Base-by-base conservation (phyloP, 1,139 yeast species). In the Yamadazyma friedrichii region DNA sequence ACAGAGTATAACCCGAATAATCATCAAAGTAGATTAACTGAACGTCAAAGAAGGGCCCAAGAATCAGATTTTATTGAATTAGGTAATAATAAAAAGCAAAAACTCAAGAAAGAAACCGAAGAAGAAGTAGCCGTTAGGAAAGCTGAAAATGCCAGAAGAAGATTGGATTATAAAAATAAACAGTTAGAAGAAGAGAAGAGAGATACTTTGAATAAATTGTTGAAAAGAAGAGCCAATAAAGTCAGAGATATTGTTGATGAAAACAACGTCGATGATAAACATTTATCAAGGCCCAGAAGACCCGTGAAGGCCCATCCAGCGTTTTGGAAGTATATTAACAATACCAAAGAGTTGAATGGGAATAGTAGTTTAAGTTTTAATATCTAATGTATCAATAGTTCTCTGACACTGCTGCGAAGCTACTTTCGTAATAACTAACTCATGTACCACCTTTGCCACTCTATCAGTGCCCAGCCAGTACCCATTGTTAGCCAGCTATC, bases 151-250 rank as follows among this genome's bases (percentile, higher is more conserved):
- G 93, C 97, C 0, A 77, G 98, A 52, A 80, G 91, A 59, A 76
- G 98, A 49, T 86, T 86, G 59, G 93, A 93, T 56, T 76, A 89
- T 55, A 84, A 85, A 50, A 91, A 84, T 54, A 84, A 85, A 64
- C 80, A 85, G 48, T 67, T 88, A 31, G 98, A 89, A 56, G 97
- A 88, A 60, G 98, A 93, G 61, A 93, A 93, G 60, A 79, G 84
- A 54, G 97, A 89, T 50, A 91, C 97, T 0, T 72, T 93, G 49
- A 91, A 89, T 60, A 88, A 87, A 58, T 67, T 93, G 45, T 70
- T 93, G 49, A 85, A 88, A 62, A 82, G 93, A 61, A 74, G 96
- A 47, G 96, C 96, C 31, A 76, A 74, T 27, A 81, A 84, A 61
- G 77, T 82, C 0, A 66, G 84, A 30, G 52, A 50, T 20, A 44